Evolutionary conservation across 192 early-diverging fungal genomes (phyloP).

Genomic region (Coemansia interrupta): DNA sequence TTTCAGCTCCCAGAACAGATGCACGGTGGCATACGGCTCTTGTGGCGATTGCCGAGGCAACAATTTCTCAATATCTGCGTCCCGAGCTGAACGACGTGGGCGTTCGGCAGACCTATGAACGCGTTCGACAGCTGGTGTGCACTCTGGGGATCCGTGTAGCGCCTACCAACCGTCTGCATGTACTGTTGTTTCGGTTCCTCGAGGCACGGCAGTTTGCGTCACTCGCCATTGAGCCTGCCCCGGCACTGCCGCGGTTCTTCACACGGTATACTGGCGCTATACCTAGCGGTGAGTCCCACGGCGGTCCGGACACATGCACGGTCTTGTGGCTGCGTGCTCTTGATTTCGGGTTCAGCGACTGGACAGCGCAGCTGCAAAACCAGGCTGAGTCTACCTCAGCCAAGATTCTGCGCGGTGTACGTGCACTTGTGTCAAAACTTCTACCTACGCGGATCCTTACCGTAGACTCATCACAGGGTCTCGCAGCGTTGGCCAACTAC

Average conservation of each 20-base stretch:
- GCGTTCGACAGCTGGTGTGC: slow-evolving; percentile 22
- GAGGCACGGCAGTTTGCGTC: slow-evolving; percentile 34
- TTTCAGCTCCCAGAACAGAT: slow-evolving; percentile 30
- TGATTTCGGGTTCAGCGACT: slow-evolving; percentile 21
- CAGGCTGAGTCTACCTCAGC: neutral
- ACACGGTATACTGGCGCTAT: slow-evolving; percentile 35
- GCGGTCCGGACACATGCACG: slow-evolving; percentile 29
- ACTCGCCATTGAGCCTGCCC: slow-evolving; percentile 45
- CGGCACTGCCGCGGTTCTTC: slow-evolving; percentile 48
- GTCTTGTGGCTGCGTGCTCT: slow-evolving; percentile 40
- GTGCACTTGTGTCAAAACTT: slow-evolving; percentile 45
- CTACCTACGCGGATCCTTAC: slow-evolving; percentile 50
- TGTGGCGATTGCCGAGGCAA: slow-evolving; percentile 18
- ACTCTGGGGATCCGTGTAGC: slow-evolving; percentile 11
- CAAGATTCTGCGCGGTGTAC: slow-evolving; percentile 24
- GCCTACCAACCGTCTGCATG: slow-evolving; percentile 22
- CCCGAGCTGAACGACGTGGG: slow-evolving; percentile 15
- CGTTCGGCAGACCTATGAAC: slow-evolving; percentile 34
- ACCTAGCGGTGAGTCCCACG: neutral
- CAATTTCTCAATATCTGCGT: slow-evolving; percentile 19
- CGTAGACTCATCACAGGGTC: slow-evolving; percentile 14
- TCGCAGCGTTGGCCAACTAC: slow-evolving; percentile 50
- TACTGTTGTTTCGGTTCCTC: slow-evolving; percentile 33
- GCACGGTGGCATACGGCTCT: slow-evolving; percentile 13
- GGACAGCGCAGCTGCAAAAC: slow-evolving; percentile 15